These are phyloP conservation scores for Ostreobium quekettii DNA, from an alignment of 139 green algal species.

Conservation along the genomic window DNA sequence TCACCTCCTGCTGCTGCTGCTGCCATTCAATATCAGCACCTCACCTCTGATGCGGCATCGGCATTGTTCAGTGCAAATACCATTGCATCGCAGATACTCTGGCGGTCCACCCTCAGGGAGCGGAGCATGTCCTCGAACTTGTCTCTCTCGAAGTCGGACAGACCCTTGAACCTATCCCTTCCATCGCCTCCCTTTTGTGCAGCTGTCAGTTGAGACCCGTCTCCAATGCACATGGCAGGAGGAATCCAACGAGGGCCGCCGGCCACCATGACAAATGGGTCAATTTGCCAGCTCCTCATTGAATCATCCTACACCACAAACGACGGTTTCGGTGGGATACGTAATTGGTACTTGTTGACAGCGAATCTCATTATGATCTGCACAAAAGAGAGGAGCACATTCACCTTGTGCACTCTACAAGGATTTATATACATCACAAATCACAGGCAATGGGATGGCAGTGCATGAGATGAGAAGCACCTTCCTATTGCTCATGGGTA, in stretches of 20 bases:
- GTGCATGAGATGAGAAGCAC: too few relatives aligned
- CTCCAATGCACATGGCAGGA: conserved; percentile 36
- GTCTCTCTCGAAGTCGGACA: conserved; percentile 60
- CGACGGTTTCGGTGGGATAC: too few relatives aligned
- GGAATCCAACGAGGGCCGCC: conserved; percentile 58
- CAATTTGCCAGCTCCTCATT: conserved; percentile 72
- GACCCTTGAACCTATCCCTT: conserved; percentile 9
- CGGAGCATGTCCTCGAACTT: conserved; percentile 83
- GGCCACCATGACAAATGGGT: conserved; percentile 88
- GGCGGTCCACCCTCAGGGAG: conserved; percentile 56
- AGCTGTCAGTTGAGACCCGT: conserved; percentile 31
- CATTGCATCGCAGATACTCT: conserved; percentile 73
- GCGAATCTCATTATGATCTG: too few relatives aligned
- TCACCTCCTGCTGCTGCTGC: too few relatives aligned
- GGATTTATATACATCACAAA: too few relatives aligned
- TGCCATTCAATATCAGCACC: too few relatives aligned
- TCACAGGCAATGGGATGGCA: too few relatives aligned
- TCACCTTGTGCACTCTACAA: too few relatives aligned
- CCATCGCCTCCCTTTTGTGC: conserved; percentile 34
- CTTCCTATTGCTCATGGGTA: too few relatives aligned
- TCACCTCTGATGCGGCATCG: conserved; percentile 62
- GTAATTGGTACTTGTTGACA: too few relatives aligned
- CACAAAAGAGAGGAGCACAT: too few relatives aligned
- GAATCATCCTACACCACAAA: conserved; percentile 59
- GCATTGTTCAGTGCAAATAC: conserved; percentile 86